These are phyloP conservation scores for Komagataella pseudopastoris DNA, from an alignment of 805 yeast species.

Conservation along the genomic window DNA sequence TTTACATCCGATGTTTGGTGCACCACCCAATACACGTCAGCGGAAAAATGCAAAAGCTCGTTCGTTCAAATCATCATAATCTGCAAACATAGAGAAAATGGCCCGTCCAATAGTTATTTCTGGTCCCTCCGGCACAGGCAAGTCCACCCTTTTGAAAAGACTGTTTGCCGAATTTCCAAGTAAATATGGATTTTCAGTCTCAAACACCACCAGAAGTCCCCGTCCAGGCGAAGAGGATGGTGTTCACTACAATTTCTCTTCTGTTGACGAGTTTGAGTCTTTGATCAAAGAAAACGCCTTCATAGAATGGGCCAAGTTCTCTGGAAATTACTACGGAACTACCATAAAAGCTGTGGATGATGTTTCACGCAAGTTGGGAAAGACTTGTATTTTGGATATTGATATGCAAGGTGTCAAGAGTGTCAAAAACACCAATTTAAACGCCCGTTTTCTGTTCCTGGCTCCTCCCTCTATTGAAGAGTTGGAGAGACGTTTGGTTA, in stretches of 20 bases:
- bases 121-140: constrained; percentile 96
- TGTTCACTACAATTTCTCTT: constrained; percentile 75
- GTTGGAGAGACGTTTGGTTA: constrained; percentile 59
- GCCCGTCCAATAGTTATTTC: constrained; percentile 86
- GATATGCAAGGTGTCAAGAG: constrained; percentile 98
- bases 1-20: neutral
- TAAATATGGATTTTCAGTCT: constrained; percentile 85
- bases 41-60: neutral
- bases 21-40: neutral
- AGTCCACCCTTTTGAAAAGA: constrained; percentile 83
- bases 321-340: constrained; percentile 97
- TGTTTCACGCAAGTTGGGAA: constrained; percentile 45
- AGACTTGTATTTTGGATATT: constrained; percentile 84
- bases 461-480: constrained; percentile 88
- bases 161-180: constrained; percentile 84
- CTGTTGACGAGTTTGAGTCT: constrained; percentile 67
- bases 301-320: constrained; percentile 96
- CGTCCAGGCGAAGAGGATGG: constrained; percentile 88
- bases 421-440: constrained; percentile 69
- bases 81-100: neutral
- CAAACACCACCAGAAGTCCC: constrained; percentile 86
- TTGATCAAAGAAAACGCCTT: constrained; percentile 66
- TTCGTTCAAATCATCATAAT: neutral
- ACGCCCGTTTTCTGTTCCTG: constrained; percentile 76
- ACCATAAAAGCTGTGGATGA: constrained; percentile 74